Evolutionary conservation across 2,329 filamentous ascomycete species (phyloP), one percentile per base, ranked within the genome.

Genomic region (Fusarium pseudoanthophilum): DNA sequence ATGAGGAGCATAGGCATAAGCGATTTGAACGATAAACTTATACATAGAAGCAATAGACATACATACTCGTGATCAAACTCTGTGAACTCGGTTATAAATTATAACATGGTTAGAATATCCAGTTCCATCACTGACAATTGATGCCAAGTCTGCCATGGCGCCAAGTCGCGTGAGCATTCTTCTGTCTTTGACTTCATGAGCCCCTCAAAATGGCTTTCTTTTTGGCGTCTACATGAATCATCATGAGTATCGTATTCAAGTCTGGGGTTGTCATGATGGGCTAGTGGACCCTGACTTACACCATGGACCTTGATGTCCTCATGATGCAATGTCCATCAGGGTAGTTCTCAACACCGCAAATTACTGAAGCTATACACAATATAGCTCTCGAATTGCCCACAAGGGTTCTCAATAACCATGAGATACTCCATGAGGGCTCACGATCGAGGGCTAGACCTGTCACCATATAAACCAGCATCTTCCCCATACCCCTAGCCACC

Each of bases 311-410:
- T 74, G 72, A 74, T 74, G 72, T 66, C 68, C 71, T 43, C 67
- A 60, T 69, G 71, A 74, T 74, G 71, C 48, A 53, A 74, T 72
- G 57, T 8, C 72, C 68, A 74, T 74, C 72, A 74, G 42, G 72
- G 72, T 74, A 53, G 11, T 24, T 49, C 34, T 58, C 42, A 55
- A 60, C 58, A 43, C 48, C 20, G 58, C 49, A 15, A 28, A 55
- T 20, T 8, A 67, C 42, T 24, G 45, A 46, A 60, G 20, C 7
- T 18, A 36, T 39, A 42, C n/a, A 57, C 42, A 24, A 24, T 8
- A 28, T 20, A 7, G 3, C 6, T 5, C 21, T 7, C 7, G 2
- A 34, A 34, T 14, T 4, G 13, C 13, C 13, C 60, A 62, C 8
- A 72, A 46, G 15, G 72, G 72, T 74, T 65, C 72, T 74, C 71